Evolutionary conservation across 495 filamentous ascomycete genomes (phyloP), one percentile per base, ranked within the genome.

Genomic region (Hypoxylon cercidicola): DNA sequence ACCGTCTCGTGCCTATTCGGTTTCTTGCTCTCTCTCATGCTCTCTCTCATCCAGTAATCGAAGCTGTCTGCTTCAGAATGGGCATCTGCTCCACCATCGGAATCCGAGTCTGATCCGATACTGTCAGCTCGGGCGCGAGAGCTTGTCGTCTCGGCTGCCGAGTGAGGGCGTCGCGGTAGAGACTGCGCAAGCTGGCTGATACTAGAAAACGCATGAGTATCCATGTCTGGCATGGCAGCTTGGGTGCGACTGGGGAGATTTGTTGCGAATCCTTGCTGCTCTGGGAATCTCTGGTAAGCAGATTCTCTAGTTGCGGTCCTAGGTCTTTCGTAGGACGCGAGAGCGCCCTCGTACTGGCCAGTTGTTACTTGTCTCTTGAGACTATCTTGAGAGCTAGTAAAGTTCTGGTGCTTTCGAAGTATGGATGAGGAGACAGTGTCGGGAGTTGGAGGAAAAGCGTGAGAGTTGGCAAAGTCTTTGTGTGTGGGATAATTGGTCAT

Each of bases 401-500:
- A 48, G 25, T 52, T 46, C 19, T 74, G 62, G 35, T 69, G 71
- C 25, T 67, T 72, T 20, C 74, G 74, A 32, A 86, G 73, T 0
- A 81, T 83, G 12, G 77, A 78, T 2, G 81, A 83, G 4, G 81
- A 80, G 18, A 86, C 75, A 0, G 83, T 86, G 61, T 86, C 83
- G 0, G 83, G 83, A 1, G 83, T 85, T 8, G 83, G 83, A 39
- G 83, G 83, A 13, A 84, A 72, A 20, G 66, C 62, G 5, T 78
- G 75, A 7, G 64, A 62, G 34, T 68, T 72, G 16, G 62, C 58
- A 21, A 74, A 43, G 34, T 76, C 63, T 16, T 64, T 69, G 13
- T 67, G 49, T 16, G 59, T 59, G n/a, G 69, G 71, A 4, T 72
- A 73, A 30, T 77, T 74, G 1, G 76, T 81, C 10, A 74, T 55